phyloP scores from a whole-genome alignment of 129 eudicot genomes.

The Arctium lappa region DNA sequence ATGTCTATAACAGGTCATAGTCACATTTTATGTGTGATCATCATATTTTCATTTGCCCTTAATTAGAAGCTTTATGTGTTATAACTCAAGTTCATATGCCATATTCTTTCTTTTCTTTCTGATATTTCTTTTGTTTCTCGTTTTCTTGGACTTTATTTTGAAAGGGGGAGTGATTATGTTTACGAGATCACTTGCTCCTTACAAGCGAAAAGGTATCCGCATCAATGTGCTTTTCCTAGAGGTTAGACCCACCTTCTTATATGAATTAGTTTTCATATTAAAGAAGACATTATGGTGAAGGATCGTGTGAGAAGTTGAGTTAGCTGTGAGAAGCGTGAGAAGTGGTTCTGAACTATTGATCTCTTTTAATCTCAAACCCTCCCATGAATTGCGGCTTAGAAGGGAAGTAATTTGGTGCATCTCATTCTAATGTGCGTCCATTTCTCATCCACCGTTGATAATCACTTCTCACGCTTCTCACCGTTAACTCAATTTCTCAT shows the following conservation, averaged over 20 bases:
- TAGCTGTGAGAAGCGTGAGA: no score
- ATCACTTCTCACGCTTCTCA: no score
- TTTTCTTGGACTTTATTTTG: slow-evolving; percentile 3
- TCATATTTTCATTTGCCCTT: not conserved
- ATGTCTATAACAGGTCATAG: not conserved
- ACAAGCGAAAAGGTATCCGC: slow-evolving; percentile 85
- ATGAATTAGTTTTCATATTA: not conserved
- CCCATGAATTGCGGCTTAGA: no score
- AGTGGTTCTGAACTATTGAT: no score
- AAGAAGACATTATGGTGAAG: no score
- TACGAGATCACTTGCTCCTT: slow-evolving; percentile 72
- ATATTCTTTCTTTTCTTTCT: not conserved
- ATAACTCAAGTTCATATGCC: not conserved
- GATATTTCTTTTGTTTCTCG: not conserved
- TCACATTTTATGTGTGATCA: no score
- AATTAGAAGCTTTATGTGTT: not conserved
- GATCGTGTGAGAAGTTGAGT: no score
- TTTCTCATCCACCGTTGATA: no score
- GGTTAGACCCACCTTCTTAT: slow-evolving; percentile 40
- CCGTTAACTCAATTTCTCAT: no score
- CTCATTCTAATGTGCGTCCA: no score
- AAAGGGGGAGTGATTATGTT: slow-evolving; percentile 89
- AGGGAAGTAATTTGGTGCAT: no score
- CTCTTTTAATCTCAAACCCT: not conserved
- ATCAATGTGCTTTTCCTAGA: slow-evolving; percentile 93